Evolutionary conservation across 129 eudicot species (phyloP), one percentile per base, ranked within the genome.

Genomic region (Helichrysum umbraculigerum): DNA sequence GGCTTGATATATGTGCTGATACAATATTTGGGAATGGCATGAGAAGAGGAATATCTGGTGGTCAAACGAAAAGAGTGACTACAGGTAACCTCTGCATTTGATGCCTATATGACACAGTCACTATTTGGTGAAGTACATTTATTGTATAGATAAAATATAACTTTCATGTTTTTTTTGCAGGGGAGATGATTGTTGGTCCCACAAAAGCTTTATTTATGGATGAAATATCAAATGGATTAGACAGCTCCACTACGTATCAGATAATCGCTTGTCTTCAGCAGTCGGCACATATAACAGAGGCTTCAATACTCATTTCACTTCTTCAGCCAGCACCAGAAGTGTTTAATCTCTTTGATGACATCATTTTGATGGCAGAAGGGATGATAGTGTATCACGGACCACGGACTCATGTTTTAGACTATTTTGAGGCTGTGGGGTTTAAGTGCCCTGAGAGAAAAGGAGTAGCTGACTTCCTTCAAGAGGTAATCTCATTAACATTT

Each of bases 261-360:
- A 88, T 88, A 64, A 82, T 92, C 44, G 74, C 86, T 35, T 89
- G 88, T 59, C 92, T 92, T 69, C 93, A 90, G 76, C 98, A 92
- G 28, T 63, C 86, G 32, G 90, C 89, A 19, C 98, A 92, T 76
- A 75, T 83, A 52, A 83, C 87, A 21, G 90, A 92, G 75, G 88
- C 96, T 44, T 86, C 96, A 10, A 68, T 88, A 73, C 82, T 88
- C 19, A 82, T 90, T 20, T 82, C 96, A 66, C 98, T 92, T 81
- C 98, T 92, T 75, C 98, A 92, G 84, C 96, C 98, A 17, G 83
- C 96, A 42, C 96, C 94, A 29, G 98, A 92, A 75, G 83, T 83
- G 68, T 89, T 78, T 83, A 82, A 90, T 79, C 93, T 92, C 58
- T 92, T 92, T 83, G 96, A 92, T 71, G 98, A 92, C 61, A 22